These are phyloP conservation scores for Prunus mongolica DNA, from an alignment of 306 rosid species.

Conservation along the genomic window DNA sequence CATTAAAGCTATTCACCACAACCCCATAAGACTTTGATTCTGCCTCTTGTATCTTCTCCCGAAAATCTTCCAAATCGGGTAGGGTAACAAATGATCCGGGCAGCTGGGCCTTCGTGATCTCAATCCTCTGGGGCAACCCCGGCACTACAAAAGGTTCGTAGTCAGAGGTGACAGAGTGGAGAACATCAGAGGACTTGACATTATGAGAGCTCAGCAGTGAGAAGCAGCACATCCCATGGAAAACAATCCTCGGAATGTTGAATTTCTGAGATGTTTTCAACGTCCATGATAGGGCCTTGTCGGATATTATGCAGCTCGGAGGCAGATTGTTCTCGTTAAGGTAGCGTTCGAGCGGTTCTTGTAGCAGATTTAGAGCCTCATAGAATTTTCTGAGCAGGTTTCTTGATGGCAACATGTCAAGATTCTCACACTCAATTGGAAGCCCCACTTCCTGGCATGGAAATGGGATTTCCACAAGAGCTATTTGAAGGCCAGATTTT, in stretches of 20 bases:
- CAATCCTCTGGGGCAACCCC: constrained; percentile 40
- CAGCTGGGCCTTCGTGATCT: constrained; percentile 57
- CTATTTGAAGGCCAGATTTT: constrained; percentile 34
- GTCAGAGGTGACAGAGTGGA: constrained; percentile 35
- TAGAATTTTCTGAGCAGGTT: constrained; percentile 49
- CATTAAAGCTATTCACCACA: constrained; percentile 66
- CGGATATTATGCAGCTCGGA: constrained; percentile 73
- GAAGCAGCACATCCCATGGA: constrained; percentile 75
- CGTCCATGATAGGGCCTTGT: constrained; percentile 64
- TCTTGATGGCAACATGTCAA: constrained; percentile 61
- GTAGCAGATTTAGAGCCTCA: constrained; percentile 58
- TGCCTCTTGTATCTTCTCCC: constrained; percentile 60
- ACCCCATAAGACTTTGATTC: constrained; percentile 52
- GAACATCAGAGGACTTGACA: constrained; percentile 38
- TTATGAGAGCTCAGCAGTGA: constrained; percentile 55
- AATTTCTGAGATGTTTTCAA: constrained; percentile 43
- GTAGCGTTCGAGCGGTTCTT: constrained; percentile 52
- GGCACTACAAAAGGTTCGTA: constrained; percentile 52
- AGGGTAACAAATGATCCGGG: constrained; percentile 55
- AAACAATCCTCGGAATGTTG: constrained; percentile 56
- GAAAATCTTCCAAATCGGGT: constrained; percentile 56
- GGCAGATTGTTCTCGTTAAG: constrained; percentile 27
- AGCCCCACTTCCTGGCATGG: constrained; percentile 64
- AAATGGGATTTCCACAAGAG: constrained; percentile 52
- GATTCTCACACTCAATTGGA: constrained; percentile 66